These are phyloP conservation scores for Chaetomium sp. DNA, from an alignment of 2,329 filamentous ascomycete species.

Conservation along the genomic window DNA sequence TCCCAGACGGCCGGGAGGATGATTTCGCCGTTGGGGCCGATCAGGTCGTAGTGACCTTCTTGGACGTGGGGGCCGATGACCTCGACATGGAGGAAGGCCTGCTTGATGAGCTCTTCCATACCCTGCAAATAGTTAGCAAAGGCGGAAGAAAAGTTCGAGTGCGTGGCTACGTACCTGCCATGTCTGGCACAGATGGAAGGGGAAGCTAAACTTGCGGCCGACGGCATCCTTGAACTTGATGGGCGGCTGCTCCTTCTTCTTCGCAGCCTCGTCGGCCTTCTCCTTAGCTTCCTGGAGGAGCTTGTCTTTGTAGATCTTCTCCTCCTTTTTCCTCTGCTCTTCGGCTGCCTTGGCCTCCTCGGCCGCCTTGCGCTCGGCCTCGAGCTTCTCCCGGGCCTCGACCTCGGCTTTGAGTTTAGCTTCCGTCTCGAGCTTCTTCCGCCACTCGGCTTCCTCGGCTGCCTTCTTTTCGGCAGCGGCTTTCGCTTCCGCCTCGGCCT, in stretches of 20 bases:
- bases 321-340: conserved; percentile 56
- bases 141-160: background rate
- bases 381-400: conserved; percentile 48
- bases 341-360: conserved; percentile 52
- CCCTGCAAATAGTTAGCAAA: conserved; percentile 55
- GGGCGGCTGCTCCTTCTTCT: conserved; percentile 66
- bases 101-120: conserved; percentile 84
- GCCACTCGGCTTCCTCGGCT: conserved; percentile 45
- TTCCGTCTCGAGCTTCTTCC: conserved; percentile 45
- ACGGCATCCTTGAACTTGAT: conserved; percentile 92
- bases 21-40: conserved; percentile 78
- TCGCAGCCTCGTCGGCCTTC: conserved; percentile 48
- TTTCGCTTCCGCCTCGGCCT: conserved; percentile 45
- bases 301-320: conserved; percentile 57
- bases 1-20: conserved; percentile 83
- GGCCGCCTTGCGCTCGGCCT: conserved; percentile 43
- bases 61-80: conserved; percentile 74
- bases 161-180: conserved; percentile 68
- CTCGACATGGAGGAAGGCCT: conserved; percentile 80
- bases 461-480: conserved; percentile 42
- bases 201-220: conserved; percentile 89
- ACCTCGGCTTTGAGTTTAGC: conserved; percentile 49
- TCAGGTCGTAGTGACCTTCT: conserved; percentile 77
- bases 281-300: conserved; percentile 50
- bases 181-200: conserved; percentile 79